These are phyloP conservation scores for Silene conica DNA, from an alignment of 148 eudicot species.

Conservation along the genomic window DNA sequence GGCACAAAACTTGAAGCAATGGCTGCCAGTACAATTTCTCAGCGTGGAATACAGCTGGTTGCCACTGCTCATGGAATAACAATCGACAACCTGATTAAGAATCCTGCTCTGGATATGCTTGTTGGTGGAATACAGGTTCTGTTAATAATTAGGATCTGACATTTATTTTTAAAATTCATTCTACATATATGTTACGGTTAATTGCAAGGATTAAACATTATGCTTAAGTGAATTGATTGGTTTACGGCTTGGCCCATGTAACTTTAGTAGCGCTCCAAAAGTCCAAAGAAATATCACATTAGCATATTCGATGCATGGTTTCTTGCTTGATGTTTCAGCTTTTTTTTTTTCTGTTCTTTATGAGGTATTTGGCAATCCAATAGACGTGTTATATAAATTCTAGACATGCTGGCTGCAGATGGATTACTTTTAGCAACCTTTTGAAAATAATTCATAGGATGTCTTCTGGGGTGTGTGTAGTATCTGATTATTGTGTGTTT, in stretches of 20 bases:
- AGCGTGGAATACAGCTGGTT: slow-evolving; percentile 97
- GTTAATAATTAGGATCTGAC: background rate
- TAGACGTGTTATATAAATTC: background rate
- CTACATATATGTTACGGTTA: background rate
- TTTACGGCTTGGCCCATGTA: slow-evolving; percentile 8
- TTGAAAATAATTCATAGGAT: background rate
- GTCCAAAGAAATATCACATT: slow-evolving; percentile 4
- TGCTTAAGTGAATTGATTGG: background rate
- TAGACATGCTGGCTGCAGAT: background rate
- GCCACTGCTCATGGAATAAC: slow-evolving; percentile 99
- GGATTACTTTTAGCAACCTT: background rate
- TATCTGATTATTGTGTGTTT: background rate
- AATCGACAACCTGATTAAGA: slow-evolving; percentile 79
- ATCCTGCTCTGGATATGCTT: slow-evolving; percentile 96
- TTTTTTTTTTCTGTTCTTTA: background rate
- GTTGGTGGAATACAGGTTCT: slow-evolving; percentile 94
- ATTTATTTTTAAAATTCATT: background rate
- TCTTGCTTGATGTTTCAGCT: background rate
- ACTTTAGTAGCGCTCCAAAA: background rate
- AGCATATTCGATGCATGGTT: background rate
- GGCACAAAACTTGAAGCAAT: slow-evolving; percentile 97
- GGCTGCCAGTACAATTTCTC: slow-evolving; percentile 97
- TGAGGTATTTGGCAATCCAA: background rate
- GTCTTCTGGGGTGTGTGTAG: background rate
- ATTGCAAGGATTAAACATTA: background rate